Conservation (phyloP, 2,329 filamentous ascomycete genomes). For the Talaromyces albobiverticillius region DNA sequence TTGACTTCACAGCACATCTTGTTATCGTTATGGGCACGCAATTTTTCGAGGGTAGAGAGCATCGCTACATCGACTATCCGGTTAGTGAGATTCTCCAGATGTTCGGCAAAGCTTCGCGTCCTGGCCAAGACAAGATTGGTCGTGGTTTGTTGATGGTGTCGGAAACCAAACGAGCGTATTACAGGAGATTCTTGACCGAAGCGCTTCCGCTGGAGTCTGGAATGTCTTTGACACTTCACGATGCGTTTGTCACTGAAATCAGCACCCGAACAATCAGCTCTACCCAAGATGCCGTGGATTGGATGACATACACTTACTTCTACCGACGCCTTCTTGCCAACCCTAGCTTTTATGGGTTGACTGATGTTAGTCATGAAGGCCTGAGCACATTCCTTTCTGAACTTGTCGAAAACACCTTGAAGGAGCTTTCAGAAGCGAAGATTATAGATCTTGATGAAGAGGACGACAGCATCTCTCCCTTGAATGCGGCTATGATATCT, state of each 20-base stretch:
- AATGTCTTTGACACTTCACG: slow-evolving; percentile 84
- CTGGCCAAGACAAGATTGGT: slow-evolving; percentile 73
- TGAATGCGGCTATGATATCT: slow-evolving; percentile 96
- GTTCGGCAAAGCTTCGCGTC: slow-evolving; percentile 88
- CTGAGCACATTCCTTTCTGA: slow-evolving; percentile 94
- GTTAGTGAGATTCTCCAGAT: slow-evolving; percentile 94
- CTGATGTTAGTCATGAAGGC: slow-evolving; percentile 84
- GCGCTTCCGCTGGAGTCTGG: slow-evolving; percentile 94
- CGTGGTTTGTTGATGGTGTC: slow-evolving; percentile 97
- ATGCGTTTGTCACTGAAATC: slow-evolving; percentile 95
- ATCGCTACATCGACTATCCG: slow-evolving; percentile 94
- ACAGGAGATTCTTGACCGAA: slow-evolving; percentile 97
- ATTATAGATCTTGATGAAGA: slow-evolving; percentile 95
- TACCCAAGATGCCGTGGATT: slow-evolving; percentile 95
- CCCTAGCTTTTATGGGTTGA: slow-evolving; percentile 91
- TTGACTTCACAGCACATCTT: slow-evolving; percentile 82
- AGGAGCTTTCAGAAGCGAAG: slow-evolving; percentile 86
- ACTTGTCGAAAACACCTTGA: slow-evolving; percentile 86
- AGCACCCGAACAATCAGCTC: slow-evolving; percentile 94
- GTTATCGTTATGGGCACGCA: slow-evolving; percentile 98
- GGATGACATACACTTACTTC: slow-evolving; percentile 98
- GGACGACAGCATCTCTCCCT: slow-evolving; percentile 80
- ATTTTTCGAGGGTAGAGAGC: slow-evolving; percentile 93
- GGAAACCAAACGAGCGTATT: slow-evolving; percentile 91
- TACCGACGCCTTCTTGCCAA: slow-evolving; percentile 93